These are phyloP conservation scores for Euphorbia peplus DNA, from an alignment of 345 rosid species.

Conservation along the genomic window DNA sequence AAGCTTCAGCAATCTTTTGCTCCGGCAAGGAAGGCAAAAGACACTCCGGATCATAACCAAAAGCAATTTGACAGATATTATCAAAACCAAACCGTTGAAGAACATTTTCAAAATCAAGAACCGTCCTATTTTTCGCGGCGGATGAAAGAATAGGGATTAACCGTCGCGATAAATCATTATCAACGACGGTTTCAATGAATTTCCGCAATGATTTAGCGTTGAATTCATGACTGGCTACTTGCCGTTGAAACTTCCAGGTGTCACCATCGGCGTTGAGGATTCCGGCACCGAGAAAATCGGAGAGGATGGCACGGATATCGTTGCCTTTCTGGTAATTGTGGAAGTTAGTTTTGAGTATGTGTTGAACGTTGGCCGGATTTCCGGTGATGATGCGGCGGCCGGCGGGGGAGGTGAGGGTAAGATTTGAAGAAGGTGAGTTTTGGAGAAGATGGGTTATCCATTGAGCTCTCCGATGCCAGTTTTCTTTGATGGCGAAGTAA, in stretches of 20 bases:
- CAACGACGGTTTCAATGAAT: slow-evolving; percentile 50
- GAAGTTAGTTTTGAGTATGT: slow-evolving; percentile 60
- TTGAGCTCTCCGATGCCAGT: slow-evolving; percentile 39
- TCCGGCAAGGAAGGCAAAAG: slow-evolving; percentile 41
- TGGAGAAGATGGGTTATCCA: slow-evolving; percentile 53
- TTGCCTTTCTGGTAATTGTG: slow-evolving; percentile 50
- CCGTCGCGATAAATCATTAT: slow-evolving; percentile 47
- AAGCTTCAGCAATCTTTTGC: slow-evolving; percentile 39
- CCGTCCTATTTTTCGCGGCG: slow-evolving; percentile 24
- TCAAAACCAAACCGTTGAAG: slow-evolving; percentile 65
- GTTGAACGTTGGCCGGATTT: slow-evolving; percentile 56
- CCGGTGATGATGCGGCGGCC: slow-evolving; percentile 46
- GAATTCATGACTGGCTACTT: slow-evolving; percentile 67
- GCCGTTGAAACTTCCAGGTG: slow-evolving; percentile 64
- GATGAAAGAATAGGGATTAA: slow-evolving; percentile 47
- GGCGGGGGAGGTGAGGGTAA: slow-evolving; percentile 34
- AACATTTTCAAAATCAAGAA: slow-evolving; percentile 52
- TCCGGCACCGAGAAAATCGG: slow-evolving; percentile 64
- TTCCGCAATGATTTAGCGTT: slow-evolving; percentile 61
- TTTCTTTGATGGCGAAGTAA: slow-evolving; percentile 27
- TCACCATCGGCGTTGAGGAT: slow-evolving; percentile 64
- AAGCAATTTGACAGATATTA: slow-evolving; percentile 65
- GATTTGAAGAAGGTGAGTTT: slow-evolving; percentile 48
- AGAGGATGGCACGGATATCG: slow-evolving; percentile 21
- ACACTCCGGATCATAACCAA: slow-evolving; percentile 57